Percentiles rank a stretch among this genome's conserved stretches.
Conservation (phyloP, 2,329 filamentous ascomycete genomes). For the Hortaea sp. region DNA sequence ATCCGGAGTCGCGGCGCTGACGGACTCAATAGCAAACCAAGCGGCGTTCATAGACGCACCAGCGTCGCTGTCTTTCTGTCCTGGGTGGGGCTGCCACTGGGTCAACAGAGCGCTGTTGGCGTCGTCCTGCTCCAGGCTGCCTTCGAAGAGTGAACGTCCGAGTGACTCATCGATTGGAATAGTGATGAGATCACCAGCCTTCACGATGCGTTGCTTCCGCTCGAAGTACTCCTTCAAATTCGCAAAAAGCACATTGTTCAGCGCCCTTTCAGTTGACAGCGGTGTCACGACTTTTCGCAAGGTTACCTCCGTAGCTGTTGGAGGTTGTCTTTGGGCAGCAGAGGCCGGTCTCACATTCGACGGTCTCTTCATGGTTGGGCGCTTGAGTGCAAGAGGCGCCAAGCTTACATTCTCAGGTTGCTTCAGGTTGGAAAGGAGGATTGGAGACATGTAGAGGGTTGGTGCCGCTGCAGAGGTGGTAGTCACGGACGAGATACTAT, state of each 20-base stretch:
- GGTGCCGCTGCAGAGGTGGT: constrained; percentile 43
- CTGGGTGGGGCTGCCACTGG: constrained; percentile 7
- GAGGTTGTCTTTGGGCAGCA: constrained; percentile 41
- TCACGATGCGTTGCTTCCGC: constrained; percentile 68
- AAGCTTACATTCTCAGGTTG: constrained; percentile 70
- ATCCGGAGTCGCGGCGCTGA: constrained; percentile 44
- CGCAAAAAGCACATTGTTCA: constrained; percentile 78
- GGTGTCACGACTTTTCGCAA: constrained; percentile 84
- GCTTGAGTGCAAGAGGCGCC: constrained; percentile 45
- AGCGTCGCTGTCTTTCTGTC: constrained; percentile 32
- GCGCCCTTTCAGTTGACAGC: constrained; percentile 69
- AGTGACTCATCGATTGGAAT: constrained; percentile 81
- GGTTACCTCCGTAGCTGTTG: constrained; percentile 66
- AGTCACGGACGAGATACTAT: constrained; percentile 44
- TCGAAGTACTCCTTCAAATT: constrained; percentile 86
- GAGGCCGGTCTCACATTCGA: constrained; percentile 21
- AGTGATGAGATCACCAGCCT: constrained; percentile 77
- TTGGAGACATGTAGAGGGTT: constrained; percentile 67
- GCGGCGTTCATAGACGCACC: constrained; percentile 46
- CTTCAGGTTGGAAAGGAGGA: constrained; percentile 78
- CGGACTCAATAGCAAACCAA: constrained; percentile 85
- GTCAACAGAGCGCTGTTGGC: constrained; percentile 31
- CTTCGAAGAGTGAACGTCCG: constrained; percentile 70
- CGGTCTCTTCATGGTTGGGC: constrained; percentile 32
- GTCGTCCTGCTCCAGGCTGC: constrained; percentile 62